phyloP scores from a whole-genome alignment of 192 early-diverging fungal genomes.

The Coemansia reversa region DNA sequence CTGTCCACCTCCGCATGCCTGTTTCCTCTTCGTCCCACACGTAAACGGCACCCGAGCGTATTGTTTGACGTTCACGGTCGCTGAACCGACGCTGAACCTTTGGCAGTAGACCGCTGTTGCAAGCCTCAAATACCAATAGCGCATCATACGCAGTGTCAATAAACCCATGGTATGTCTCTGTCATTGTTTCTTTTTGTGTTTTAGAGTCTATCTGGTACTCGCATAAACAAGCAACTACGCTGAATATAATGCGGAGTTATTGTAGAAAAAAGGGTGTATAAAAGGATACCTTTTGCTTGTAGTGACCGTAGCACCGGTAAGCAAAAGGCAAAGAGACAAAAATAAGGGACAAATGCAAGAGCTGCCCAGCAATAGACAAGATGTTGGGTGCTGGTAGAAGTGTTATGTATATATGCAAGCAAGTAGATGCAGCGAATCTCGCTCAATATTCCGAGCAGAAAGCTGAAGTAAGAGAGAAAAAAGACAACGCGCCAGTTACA shows the following conservation, averaged over 20 bases:
- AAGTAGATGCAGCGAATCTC: too few relatives aligned
- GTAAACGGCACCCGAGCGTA: slow-evolving; percentile 82
- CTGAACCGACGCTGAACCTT: slow-evolving; percentile 80
- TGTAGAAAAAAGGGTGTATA: neutral
- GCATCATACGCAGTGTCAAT: slow-evolving; percentile 87
- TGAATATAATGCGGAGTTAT: too few relatives aligned
- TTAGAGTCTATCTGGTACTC: too few relatives aligned
- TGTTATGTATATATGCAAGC: neutral
- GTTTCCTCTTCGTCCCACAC: slow-evolving; percentile 91
- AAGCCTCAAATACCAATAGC: slow-evolving; percentile 86
- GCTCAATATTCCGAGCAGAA: neutral
- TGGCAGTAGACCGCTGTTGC: slow-evolving; percentile 65
- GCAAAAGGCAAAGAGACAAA: too few relatives aligned
- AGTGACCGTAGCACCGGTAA: too few relatives aligned
- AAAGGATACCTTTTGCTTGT: neutral
- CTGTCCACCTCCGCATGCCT: slow-evolving; percentile 89
- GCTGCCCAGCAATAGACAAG: slow-evolving; percentile 9
- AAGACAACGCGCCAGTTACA: too few relatives aligned
- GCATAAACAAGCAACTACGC: too few relatives aligned
- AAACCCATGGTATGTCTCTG: slow-evolving; percentile 79
- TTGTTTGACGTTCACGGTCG: slow-evolving; percentile 76
- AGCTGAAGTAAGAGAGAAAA: slow-evolving; percentile 1
- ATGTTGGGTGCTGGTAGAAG: neutral
- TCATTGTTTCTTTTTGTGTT: slow-evolving; percentile 29
- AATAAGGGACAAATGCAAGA: neutral